These are phyloP conservation scores for Erodium texanum DNA, from an alignment of 441 rosid genomes.

Conservation along the genomic window DNA sequence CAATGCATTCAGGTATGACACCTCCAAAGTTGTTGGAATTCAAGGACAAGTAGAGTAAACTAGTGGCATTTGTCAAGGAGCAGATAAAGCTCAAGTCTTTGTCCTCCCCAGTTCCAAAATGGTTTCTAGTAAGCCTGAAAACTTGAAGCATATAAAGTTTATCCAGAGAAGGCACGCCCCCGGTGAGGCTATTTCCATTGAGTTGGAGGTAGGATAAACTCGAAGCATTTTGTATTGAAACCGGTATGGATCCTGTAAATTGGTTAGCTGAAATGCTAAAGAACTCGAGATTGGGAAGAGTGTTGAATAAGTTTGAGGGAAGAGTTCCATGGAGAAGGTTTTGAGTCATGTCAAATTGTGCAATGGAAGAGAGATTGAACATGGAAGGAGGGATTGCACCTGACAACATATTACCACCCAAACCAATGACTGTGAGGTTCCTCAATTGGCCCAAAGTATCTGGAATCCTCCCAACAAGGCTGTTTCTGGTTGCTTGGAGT, in stretches of 20 bases:
- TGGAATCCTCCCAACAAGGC: conserved; percentile 20
- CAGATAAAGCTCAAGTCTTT: conserved; percentile 19
- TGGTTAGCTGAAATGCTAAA: not conserved
- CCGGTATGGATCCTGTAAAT: conserved; percentile 22
- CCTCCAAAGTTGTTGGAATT: conserved; percentile 16
- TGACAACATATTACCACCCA: conserved; percentile 12
- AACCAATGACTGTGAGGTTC: not conserved
- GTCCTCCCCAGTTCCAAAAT: conserved; percentile 16
- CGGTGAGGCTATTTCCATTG: not conserved
- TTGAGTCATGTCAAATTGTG: not conserved
- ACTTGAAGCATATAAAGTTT: not conserved
- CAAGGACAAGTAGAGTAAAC: not conserved
- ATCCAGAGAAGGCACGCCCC: conserved; percentile 7
- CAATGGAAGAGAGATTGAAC: conserved; percentile 21
- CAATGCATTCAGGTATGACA: conserved; percentile 14
- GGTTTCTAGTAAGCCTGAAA: not conserved
- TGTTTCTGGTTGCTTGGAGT: conserved; percentile 2
- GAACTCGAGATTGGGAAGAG: conserved; percentile 11
- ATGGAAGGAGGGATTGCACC: conserved; percentile 25
- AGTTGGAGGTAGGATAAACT: not conserved
- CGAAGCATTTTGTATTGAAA: conserved; percentile 23
- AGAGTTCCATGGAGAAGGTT: conserved; percentile 21
- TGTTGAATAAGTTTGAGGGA: conserved; percentile 17
- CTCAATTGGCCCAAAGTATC: conserved; percentile 15
- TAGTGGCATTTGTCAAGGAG: conserved; percentile 21